Percentiles rank a stretch among this genome's conserved stretches.
phyloP scores from a whole-genome alignment of 768 basidiomycete genomes.

The Naganishia onofrii region DNA sequence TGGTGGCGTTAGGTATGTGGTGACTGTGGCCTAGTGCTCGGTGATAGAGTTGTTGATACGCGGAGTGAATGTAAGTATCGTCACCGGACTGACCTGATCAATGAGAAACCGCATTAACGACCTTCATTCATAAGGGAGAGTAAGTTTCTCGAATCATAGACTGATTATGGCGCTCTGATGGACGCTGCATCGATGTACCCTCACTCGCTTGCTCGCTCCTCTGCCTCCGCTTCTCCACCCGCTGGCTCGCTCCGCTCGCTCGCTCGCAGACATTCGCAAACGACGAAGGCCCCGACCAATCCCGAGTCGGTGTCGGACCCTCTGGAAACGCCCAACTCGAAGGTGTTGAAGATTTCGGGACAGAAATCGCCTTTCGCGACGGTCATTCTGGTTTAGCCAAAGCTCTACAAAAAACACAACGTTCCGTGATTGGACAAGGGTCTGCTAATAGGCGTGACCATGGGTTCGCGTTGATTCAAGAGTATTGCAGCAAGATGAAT shows the following conservation, averaged over 20 bases:
- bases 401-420: constrained; percentile 88
- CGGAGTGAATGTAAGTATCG: constrained; percentile 90
- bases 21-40: constrained; percentile 71
- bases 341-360: constrained; percentile 90
- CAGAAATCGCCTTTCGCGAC: constrained; percentile 91
- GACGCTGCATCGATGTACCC: too few species aligned
- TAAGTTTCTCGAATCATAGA: too few species aligned
- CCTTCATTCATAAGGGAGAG: constrained; percentile 36
- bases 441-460: constrained; percentile 93
- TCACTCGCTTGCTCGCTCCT: too few species aligned
- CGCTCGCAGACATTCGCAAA: constrained; percentile 94
- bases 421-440: constrained; percentile 88
- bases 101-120: constrained; percentile 5
- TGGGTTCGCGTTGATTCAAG: constrained; percentile 61
- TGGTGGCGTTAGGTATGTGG: constrained; percentile 45
- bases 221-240: too few species aligned
- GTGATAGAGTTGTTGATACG: constrained; percentile 95
- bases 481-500: constrained; percentile 46
- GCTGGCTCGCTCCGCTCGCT: too few species aligned
- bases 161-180: too few species aligned
- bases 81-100: neutral
- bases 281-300: constrained; percentile 98
- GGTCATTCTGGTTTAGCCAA: constrained; percentile 88
- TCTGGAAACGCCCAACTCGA: constrained; percentile 76
- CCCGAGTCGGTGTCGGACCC: constrained; percentile 95